phyloP scores from a whole-genome alignment of 805 yeast genomes.

The Nakazawaea populi region DNA sequence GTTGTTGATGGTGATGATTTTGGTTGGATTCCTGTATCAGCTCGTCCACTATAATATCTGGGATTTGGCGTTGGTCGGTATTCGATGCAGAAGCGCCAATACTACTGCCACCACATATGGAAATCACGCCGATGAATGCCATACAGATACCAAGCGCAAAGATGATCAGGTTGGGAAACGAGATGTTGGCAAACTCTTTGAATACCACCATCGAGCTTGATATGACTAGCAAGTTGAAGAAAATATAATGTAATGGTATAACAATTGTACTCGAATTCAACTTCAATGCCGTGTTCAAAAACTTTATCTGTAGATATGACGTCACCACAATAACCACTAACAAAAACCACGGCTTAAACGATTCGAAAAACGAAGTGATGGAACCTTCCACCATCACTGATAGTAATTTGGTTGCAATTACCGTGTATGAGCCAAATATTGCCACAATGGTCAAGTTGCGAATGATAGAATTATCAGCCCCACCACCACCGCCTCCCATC shows the following conservation, averaged over 20 bases:
- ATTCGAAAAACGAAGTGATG: conserved; percentile 16
- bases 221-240: conserved; percentile 38
- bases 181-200: conserved; percentile 29
- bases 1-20: no score
- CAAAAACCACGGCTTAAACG: conserved; percentile 26
- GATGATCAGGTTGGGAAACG: conserved; percentile 15
- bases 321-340: conserved; percentile 27
- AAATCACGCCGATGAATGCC: conserved; percentile 36
- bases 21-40: no score
- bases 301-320: conserved; percentile 33
- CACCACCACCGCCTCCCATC: background rate
- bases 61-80: no score
- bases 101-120: conserved; percentile 17
- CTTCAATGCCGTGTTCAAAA: conserved; percentile 31
- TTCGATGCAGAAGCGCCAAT: background rate
- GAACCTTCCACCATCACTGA: conserved; percentile 25
- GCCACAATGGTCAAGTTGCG: conserved; percentile 32
- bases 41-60: no score
- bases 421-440: conserved; percentile 41
- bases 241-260: conserved; percentile 43
- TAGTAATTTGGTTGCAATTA: conserved; percentile 36
- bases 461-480: conserved; percentile 18
- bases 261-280: conserved; percentile 38
- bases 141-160: conserved; percentile 30
- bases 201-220: conserved; percentile 36